Evolutionary conservation across 768 basidiomycete genomes (phyloP).

Genomic region (Lyophyllum shimeji): DNA sequence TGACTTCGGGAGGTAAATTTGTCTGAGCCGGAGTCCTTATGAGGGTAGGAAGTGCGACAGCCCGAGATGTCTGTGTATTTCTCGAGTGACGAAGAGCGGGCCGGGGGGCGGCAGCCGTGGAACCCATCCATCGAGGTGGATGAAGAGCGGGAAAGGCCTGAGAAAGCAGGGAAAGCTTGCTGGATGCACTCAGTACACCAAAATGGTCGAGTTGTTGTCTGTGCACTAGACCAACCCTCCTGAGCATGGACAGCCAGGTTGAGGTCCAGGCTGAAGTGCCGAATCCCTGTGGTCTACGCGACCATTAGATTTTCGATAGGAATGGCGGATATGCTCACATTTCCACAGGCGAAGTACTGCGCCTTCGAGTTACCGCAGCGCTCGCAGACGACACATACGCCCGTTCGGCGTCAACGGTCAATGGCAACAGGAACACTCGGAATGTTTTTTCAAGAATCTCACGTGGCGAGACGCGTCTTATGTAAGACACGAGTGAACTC

Average conservation of each 20-base stretch:
- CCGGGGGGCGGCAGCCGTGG: not conserved
- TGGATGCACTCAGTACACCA: conserved; percentile 23
- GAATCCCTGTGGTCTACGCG: conserved; percentile 5
- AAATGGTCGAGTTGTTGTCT: conserved; percentile 51
- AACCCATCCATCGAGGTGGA: conserved; percentile 9
- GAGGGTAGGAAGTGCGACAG: not conserved
- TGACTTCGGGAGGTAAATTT: conserved; percentile 8
- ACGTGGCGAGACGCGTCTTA: not conserved
- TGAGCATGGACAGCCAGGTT: conserved; percentile 71
- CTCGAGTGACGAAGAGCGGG: not conserved
- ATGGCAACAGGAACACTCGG: not conserved
- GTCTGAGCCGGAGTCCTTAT: not conserved
- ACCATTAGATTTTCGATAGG: not conserved
- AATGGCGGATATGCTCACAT: conserved; percentile 1
- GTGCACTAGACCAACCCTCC: conserved; percentile 55
- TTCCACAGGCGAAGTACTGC: conserved; percentile 4
- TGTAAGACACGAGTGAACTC: not conserved
- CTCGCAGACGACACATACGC: not conserved
- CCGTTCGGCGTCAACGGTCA: not conserved
- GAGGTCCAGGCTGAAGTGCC: conserved; percentile 24
- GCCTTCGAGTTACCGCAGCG: not conserved
- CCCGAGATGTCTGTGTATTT: not conserved
- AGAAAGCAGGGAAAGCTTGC: conserved; percentile 8
- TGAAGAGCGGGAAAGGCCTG: conserved; percentile 1
- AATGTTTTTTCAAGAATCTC: not conserved